Base-by-base conservation (phyloP, 768 basidiomycete genomes). In the Calocybe indica region DNA sequence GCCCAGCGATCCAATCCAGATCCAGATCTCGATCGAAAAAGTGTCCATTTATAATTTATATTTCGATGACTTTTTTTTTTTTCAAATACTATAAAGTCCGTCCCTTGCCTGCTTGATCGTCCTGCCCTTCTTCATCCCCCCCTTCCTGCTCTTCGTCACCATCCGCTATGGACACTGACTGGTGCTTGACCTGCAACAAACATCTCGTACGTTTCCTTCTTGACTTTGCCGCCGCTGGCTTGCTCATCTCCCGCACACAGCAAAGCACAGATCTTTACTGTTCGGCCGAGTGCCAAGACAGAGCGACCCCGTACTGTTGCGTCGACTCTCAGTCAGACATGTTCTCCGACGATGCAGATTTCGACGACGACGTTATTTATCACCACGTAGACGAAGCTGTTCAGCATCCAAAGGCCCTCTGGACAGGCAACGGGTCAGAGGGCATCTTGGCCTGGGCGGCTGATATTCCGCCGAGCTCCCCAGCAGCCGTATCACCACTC, bases 141-240 rank as follows among this genome's bases (percentile, higher is more conserved):
- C 53, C 46, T 57, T 52, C 43, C 37, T 46, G 42, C 36, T 6
- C 37, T 4, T 22, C 22, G 22, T 22, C 22, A 43, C 31, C 11
- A 43, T 49, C 49, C 37, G 37, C 65, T 56, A 79, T 83, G 75
- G 83, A 85, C 64, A 73, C 76, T 54, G 78, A 85, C 69, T 85
- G 82, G 81, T 88, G 85, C 61, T 69, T 87, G 54, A 69, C 72
- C 47, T 88, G 85, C 70, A 71, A 74, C 54, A 72, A 74, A 53
- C 76, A 73, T 54, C 63, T 82, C 52, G 84, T 79, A 61, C 34
- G 79, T 76, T 40, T 42, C 46, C 40, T 35, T 49, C 45, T 37
- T 15, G 31, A 51, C 38, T 14, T 42, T 37, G 30, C 48, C 5
- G 45, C 33, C 53, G 49, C 60, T 62, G 56, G 52, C 58, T n/a